Evolutionary conservation across 768 basidiomycete species (phyloP), one percentile per base, ranked within the genome.

Genomic region (Leccinum rimulosum): DNA sequence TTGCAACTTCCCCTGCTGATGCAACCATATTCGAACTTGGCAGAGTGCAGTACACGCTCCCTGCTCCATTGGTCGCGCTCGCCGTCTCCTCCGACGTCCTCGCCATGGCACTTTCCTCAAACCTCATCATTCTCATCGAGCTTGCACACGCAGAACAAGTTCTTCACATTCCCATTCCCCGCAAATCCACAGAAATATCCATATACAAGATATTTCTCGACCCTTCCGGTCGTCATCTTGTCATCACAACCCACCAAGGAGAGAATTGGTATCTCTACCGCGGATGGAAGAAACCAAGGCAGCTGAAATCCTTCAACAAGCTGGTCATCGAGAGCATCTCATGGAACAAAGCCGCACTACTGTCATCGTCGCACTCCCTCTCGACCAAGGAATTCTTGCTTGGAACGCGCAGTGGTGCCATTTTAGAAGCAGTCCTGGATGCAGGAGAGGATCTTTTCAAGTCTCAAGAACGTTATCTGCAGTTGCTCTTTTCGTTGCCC

Each of bases 261-360:
- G 95, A 99, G 70, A 95, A 93, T 61, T 98, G 91, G 87, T 98
- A 98, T 70, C 76, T 95, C 4, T 94, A 85, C 67, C 80, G 83
- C 55, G 81, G 83, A 9, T 89, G 88, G 84, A 90, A 89, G 77
- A 92, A 94, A 67, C 88, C 93, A 0, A 82, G 84, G 48, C 87
- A 82, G 48, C 77, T 98, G 55, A 89, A 91, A 68, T 77, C 79
- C 8, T 89, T 95, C 74, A 71, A 91, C 73, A 71, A 91, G 71
- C 87, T 93, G 79, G 81, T 91, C 67, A 89, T 98, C 63, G 92
- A 95, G 72, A 88, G 91, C 61, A 79, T 98, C 43, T 92, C 92
- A 0, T 98, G 96, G 96, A 95, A 93, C 66, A 89, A 84, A 73
- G 69, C 84, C 54, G 81, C 83, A 52, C 69, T 88, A 50, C 75